Conservation (phyloP, 1,284 basidiomycete genomes). For the Taiwanofungus camphoratus region DNA sequence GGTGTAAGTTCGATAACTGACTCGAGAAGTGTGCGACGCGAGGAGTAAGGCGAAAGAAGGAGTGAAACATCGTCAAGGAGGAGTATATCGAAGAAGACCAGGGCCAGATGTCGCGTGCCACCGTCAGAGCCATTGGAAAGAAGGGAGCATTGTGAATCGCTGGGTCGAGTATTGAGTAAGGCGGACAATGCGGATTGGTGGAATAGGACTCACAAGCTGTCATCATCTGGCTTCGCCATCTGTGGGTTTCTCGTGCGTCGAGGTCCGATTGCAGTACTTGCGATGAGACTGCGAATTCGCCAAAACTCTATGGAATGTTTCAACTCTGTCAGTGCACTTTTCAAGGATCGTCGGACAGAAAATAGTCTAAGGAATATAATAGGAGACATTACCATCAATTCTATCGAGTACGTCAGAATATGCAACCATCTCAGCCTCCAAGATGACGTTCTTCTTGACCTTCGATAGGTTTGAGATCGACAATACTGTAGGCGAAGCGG, state of each 20-base stretch:
- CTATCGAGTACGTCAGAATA: conserved; percentile 50
- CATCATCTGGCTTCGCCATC: conserved; percentile 1
- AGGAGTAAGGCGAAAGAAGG: conserved; percentile 47
- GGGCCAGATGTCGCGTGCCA: conserved; percentile 54
- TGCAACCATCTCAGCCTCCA: conserved; percentile 88
- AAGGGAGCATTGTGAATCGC: conserved; percentile 38
- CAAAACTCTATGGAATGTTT: conserved; percentile 54
- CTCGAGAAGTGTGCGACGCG: conserved; percentile 60
- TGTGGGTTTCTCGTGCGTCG: conserved; percentile 14
- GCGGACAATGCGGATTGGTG: neutral
- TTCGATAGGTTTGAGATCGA: conserved; percentile 5
- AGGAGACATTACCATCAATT: conserved; percentile 49
- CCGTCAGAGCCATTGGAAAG: conserved; percentile 39
- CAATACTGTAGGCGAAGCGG: neutral
- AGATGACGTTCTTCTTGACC: conserved; percentile 48
- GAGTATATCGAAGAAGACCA: conserved; percentile 84
- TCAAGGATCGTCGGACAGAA: no score
- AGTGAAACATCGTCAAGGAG: conserved; percentile 55
- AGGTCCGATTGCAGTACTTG: conserved; percentile 50
- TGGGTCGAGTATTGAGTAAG: neutral
- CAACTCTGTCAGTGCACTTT: conserved; percentile 1
- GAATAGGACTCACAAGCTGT: conserved; percentile 4
- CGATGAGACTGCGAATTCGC: conserved; percentile 55
- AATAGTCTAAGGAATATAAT: neutral
- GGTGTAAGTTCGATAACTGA: conserved; percentile 42